These are phyloP conservation scores for Irineochytrium annulatum DNA, from an alignment of 192 early-diverging fungal genomes.

Conservation along the genomic window DNA sequence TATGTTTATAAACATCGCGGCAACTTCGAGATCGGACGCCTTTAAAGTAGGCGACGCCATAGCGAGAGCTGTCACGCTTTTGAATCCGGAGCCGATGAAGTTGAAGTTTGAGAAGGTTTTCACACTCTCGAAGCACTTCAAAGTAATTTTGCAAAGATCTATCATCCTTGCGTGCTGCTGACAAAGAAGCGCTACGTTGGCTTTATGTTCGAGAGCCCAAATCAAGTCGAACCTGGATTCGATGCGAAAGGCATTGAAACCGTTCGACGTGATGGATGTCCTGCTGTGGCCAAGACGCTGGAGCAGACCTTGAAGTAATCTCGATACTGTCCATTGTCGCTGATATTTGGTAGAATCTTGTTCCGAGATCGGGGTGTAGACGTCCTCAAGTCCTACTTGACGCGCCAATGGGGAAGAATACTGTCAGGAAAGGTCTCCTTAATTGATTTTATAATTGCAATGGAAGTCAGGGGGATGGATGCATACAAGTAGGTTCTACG, in stretches of 20 bases:
- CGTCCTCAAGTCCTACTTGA: slow-evolving; percentile 68
- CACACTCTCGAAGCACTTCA: neutral
- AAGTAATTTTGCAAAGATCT: slow-evolving; percentile 48
- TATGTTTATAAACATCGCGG: slow-evolving; percentile 75
- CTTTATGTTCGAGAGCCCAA: slow-evolving; percentile 66
- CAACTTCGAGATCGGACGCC: slow-evolving; percentile 63
- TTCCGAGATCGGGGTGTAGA: slow-evolving; percentile 81
- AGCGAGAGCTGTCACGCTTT: slow-evolving; percentile 63
- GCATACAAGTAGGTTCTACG: slow-evolving; percentile 54
- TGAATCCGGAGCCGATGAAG: slow-evolving; percentile 78
- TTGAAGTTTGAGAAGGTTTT: slow-evolving; percentile 89
- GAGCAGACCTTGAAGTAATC: slow-evolving; percentile 67
- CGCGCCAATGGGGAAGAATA: slow-evolving; percentile 69
- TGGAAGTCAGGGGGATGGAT: slow-evolving; percentile 78
- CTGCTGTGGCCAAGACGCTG: slow-evolving; percentile 71
- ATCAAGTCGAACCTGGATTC: slow-evolving; percentile 68
- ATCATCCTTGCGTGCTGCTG: slow-evolving; percentile 79
- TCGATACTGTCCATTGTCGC: neutral
- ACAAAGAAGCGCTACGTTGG: slow-evolving; percentile 96
- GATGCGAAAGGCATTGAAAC: slow-evolving; percentile 97
- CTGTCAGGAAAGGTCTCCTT: slow-evolving; percentile 59
- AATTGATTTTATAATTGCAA: slow-evolving; percentile 85
- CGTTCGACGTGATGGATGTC: slow-evolving; percentile 82
- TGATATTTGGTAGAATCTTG: slow-evolving; percentile 48
- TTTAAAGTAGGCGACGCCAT: slow-evolving; percentile 83